Conservation (phyloP, 208 protist genomes). For the Leishmania amazonensis region DNA sequence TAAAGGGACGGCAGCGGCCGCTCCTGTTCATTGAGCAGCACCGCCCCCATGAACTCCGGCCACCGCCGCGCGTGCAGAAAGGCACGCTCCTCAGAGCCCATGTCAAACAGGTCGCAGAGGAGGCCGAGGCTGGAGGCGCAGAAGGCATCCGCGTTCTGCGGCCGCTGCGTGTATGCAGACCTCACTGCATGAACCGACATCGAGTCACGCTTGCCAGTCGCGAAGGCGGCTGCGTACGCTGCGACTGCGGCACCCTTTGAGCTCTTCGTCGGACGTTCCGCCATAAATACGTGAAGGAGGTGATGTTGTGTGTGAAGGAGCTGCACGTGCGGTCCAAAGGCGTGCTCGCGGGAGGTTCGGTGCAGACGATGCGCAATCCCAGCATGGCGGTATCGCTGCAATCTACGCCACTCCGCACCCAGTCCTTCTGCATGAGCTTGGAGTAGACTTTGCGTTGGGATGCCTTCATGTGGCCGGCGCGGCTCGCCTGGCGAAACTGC, state of each 20-base stretch:
- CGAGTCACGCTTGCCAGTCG: conserved; percentile 28
- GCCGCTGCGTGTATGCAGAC: conserved; percentile 13
- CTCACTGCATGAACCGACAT: conserved; percentile 18
- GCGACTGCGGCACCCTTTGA: conserved; percentile 11
- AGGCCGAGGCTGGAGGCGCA: conserved; percentile 31
- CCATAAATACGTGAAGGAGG: conserved; percentile 59
- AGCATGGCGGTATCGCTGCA: conserved; percentile 76
- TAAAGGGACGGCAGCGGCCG: conserved; percentile 63
- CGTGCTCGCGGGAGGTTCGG: conserved; percentile 25
- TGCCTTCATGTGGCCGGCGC: conserved; percentile 46
- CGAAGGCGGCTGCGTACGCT: conserved; percentile 10
- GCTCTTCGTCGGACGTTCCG: conserved; percentile 7
- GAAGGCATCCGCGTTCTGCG: conserved; percentile 38
- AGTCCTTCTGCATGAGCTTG: conserved; percentile 43
- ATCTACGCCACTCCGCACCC: conserved; percentile 68
- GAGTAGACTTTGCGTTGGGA: conserved; percentile 37
- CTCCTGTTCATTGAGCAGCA: conserved; percentile 85
- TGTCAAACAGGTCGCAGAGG: conserved; percentile 36
- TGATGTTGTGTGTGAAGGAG: conserved; percentile 52
- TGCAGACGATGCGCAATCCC: conserved; percentile 49
- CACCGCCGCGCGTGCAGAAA: conserved; percentile 38
- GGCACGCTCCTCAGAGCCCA: conserved; percentile 35
- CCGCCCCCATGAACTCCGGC: conserved; percentile 67
- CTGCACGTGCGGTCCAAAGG: conserved; percentile 50
- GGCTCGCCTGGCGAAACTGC: conserved; percentile 48